Evolutionary conservation across 257 asterid genomes (phyloP).

Genomic region (Parsonsia alboflavescens): DNA sequence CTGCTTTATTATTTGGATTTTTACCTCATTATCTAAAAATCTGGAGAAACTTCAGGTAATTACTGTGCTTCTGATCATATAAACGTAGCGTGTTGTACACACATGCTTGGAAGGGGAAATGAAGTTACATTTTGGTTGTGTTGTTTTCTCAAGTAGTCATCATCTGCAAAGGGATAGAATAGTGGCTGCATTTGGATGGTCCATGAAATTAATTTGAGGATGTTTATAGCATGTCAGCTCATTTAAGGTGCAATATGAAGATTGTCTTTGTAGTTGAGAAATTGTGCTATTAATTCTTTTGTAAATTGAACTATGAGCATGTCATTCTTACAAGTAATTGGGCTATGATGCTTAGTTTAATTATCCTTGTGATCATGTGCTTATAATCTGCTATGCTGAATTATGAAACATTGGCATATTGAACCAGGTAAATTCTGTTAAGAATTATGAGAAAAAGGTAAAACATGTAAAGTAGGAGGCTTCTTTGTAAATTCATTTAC

Average conservation of each 20-base stretch:
- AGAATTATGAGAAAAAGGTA: too few species aligned
- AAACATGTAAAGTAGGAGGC: too few species aligned
- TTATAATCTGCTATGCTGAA: too few species aligned
- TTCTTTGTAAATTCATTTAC: too few species aligned
- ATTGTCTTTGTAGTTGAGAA: background rate
- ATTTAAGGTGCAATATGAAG: background rate
- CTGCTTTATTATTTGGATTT: constrained; percentile 86
- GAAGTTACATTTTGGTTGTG: constrained; percentile 3
- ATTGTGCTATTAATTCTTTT: background rate
- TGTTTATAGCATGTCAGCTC: background rate
- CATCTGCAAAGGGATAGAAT: background rate
- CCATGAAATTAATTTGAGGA: background rate
- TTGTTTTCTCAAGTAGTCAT: background rate
- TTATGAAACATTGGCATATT: too few species aligned
- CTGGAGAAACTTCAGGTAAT: constrained; percentile 97
- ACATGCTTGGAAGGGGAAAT: background rate
- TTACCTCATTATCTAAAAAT: constrained; percentile 86
- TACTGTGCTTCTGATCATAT: background rate
- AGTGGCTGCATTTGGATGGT: background rate
- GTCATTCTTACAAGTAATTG: background rate
- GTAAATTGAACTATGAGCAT: background rate
- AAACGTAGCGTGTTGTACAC: too few species aligned
- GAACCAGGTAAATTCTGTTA: too few species aligned
- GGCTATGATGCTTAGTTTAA: too few species aligned
- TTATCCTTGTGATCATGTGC: too few species aligned